Conservation (phyloP, 345 rosid genomes). For the Populus ilicifolia region DNA sequence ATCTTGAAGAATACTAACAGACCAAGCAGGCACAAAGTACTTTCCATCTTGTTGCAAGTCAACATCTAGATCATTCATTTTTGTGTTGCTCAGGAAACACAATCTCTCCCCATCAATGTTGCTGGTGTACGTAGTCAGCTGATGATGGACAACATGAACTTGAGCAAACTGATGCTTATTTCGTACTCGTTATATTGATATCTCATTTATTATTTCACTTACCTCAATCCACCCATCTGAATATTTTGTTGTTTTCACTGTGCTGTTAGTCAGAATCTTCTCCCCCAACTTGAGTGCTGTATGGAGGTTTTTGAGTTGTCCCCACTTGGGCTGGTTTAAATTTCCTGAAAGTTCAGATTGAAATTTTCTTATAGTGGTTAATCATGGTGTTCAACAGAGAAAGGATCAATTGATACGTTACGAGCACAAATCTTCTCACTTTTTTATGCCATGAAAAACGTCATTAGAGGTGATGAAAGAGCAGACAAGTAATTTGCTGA, state of each 20-base stretch:
- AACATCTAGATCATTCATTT: not conserved
- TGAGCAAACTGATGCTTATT: not conserved
- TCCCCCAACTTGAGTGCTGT: slow-evolving; percentile 11
- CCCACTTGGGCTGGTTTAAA: slow-evolving; percentile 11
- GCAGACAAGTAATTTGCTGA: not conserved
- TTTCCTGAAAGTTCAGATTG: not conserved
- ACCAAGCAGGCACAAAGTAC: slow-evolving; percentile 12
- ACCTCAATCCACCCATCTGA: not conserved
- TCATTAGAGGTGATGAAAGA: too few relatives aligned
- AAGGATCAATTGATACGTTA: too few relatives aligned
- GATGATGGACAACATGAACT: not conserved
- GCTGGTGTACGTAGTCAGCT: not conserved
- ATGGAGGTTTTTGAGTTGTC: slow-evolving; percentile 7
- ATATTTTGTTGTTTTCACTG: not conserved
- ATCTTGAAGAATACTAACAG: slow-evolving; percentile 14
- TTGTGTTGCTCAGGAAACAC: slow-evolving; percentile 8
- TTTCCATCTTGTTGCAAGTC: slow-evolving; percentile 9
- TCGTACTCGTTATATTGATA: not conserved
- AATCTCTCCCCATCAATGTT: not conserved
- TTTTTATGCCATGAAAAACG: too few relatives aligned
- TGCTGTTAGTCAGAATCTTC: slow-evolving; percentile 2
- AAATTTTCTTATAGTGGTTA: not conserved
- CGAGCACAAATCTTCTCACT: too few relatives aligned
- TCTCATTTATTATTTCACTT: not conserved
- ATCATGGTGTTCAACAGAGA: too few relatives aligned